phyloP scores from a whole-genome alignment of 129 eudicot species.

The Flaveria ramosissima region DNA sequence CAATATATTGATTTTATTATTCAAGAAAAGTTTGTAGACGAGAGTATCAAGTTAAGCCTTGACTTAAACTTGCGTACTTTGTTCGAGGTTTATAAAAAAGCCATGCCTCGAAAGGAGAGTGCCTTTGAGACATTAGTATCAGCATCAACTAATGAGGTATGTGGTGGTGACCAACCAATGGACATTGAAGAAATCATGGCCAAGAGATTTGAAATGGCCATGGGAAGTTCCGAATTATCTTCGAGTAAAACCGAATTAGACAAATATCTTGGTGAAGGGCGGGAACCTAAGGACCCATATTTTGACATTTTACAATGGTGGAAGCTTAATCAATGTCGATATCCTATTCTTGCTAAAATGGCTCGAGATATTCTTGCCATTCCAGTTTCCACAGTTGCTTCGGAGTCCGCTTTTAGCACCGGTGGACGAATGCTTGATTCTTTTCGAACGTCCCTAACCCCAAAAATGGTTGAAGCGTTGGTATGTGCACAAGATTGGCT shows the following conservation, averaged over 20 bases:
- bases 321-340: background rate
- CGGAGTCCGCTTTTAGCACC: background rate
- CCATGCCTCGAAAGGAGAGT: background rate
- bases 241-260: background rate
- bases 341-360: constrained; percentile 5
- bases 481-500: constrained; percentile 1
- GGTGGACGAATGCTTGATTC: background rate
- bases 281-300: background rate
- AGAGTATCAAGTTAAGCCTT: no score
- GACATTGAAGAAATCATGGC: background rate
- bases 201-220: background rate
- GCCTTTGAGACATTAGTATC: background rate
- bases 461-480: background rate
- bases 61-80: background rate
- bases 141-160: background rate
- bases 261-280: background rate
- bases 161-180: background rate
- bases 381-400: background rate
- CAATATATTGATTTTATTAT: no score
- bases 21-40: no score
- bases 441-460: background rate
- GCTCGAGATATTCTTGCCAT: background rate
- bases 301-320: background rate
- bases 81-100: background rate
- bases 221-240: background rate